phyloP scores from a whole-genome alignment of 202 grass and related monocot species.

The Schoenoplectus tabernaemontani region DNA sequence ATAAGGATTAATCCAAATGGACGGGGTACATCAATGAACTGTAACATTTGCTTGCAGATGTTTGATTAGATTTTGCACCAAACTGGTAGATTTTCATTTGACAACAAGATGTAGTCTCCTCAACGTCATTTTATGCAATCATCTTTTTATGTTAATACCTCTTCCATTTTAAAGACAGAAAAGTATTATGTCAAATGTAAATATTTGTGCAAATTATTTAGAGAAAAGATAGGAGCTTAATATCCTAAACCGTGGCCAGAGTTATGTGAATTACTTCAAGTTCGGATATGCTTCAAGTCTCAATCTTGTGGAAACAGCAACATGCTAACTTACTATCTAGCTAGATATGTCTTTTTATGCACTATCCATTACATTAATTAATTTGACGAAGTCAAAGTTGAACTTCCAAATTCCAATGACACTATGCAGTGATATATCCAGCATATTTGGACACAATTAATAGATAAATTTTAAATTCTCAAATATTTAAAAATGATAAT shows the following conservation, averaged over 20 bases:
- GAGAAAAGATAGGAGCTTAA: background rate
- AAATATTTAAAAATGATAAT: too few species aligned
- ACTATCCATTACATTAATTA: background rate
- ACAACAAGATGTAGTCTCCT: background rate
- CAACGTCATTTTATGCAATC: too few species aligned
- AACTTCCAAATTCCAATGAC: background rate
- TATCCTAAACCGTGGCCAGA: background rate
- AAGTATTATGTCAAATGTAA: too few species aligned
- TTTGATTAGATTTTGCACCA: background rate
- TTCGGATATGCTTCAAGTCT: background rate
- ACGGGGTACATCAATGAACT: background rate
- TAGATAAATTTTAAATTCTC: too few species aligned
- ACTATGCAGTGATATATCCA: too few species aligned
- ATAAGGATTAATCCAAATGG: conserved; percentile 3
- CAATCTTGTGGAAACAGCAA: background rate
- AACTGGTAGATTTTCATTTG: background rate
- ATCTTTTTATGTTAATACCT: too few species aligned
- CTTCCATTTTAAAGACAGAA: too few species aligned
- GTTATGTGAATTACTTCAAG: background rate
- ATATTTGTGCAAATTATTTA: background rate
- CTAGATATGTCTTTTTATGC: background rate
- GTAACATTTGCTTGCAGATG: background rate
- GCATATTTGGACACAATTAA: too few species aligned
- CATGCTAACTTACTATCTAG: background rate
- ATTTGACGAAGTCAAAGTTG: background rate